Evolutionary conservation across 2,329 filamentous ascomycete species (phyloP).

Genomic region (Metarhizium sp.): DNA sequence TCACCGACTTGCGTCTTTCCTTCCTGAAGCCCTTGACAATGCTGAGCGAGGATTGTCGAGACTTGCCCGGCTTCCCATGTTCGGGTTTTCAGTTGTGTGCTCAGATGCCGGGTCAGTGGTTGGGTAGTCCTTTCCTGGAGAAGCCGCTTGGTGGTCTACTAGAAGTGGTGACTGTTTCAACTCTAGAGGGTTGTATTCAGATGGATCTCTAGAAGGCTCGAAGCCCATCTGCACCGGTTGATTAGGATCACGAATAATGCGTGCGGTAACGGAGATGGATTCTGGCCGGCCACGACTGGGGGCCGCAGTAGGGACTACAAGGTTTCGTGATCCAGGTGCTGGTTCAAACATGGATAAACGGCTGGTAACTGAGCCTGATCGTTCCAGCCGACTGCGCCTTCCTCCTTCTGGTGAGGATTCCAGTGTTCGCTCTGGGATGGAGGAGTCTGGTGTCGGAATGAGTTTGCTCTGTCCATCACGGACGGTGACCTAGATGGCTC

Average conservation of each 20-base stretch:
- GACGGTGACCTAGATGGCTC: conserved; percentile 37
- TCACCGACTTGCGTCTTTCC: conserved; percentile 44
- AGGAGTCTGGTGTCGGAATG: conserved; percentile 21
- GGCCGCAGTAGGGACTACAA: conserved; percentile 15
- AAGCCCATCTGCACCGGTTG: conserved; percentile 30
- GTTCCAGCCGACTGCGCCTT: conserved; percentile 27
- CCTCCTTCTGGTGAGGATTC: conserved; percentile 38
- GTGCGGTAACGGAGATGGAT: conserved; percentile 81
- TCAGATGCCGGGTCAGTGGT: conserved; percentile 27
- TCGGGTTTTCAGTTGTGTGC: conserved; percentile 26
- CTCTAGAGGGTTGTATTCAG: conserved; percentile 38
- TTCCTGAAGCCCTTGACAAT: conserved; percentile 54
- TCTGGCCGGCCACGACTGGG: conserved; percentile 47
- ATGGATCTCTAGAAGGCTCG: conserved; percentile 30
- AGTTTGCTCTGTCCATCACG: conserved; percentile 33
- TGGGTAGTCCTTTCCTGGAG: conserved; percentile 16
- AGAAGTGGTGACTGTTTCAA: conserved; percentile 50
- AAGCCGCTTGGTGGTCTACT: conserved; percentile 42
- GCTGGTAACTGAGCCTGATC: conserved; percentile 46
- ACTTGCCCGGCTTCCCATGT: conserved; percentile 25
- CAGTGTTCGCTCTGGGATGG: conserved; percentile 29
- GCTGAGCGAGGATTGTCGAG: conserved; percentile 48
- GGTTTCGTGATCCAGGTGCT: conserved; percentile 10
- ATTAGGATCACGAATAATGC: conserved; percentile 61
- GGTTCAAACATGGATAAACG: conserved; percentile 47